Percentiles rank a stretch among this genome's conserved stretches.
Conservation (phyloP, 441 rosid species). For the Corymbia calophylla region DNA sequence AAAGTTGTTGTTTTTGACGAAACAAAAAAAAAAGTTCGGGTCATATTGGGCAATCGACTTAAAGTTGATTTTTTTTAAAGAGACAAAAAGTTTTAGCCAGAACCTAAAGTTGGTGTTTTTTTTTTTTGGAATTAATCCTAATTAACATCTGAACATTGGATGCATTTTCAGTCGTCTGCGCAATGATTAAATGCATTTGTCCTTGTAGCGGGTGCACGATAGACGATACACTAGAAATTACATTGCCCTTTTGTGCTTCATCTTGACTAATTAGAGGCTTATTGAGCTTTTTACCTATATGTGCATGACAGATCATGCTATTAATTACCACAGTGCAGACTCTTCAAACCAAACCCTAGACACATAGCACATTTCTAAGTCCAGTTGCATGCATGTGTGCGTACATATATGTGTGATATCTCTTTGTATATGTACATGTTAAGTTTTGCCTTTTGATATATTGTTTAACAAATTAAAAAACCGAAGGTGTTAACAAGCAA, state of each 20-base stretch:
- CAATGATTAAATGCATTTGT: not conserved
- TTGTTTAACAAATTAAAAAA: too few relatives aligned
- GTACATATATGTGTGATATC: too few relatives aligned
- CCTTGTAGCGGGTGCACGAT: not conserved
- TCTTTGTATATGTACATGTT: too few relatives aligned
- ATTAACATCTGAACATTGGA: not conserved
- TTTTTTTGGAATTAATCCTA: too few relatives aligned
- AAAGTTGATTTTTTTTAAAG: too few relatives aligned
- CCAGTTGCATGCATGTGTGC: not conserved
- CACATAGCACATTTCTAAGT: not conserved
- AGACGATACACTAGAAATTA: not conserved
- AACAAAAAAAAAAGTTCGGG: too few relatives aligned
- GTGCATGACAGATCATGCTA: not conserved
- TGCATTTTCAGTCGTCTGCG: not conserved
- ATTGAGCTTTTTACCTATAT: not conserved
- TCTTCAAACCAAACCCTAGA: not conserved
- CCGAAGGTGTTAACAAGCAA: too few relatives aligned
- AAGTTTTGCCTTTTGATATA: too few relatives aligned
- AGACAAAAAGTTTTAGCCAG: too few relatives aligned
- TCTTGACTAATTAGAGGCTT: not conserved
- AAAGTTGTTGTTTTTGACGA: too few relatives aligned
- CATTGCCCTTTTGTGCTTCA: not conserved
- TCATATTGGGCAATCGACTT: too few relatives aligned
- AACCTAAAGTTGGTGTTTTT: too few relatives aligned
- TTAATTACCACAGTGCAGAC: not conserved